phyloP scores from a whole-genome alignment of 352 stramenopile genomes.

The Phytopythium helicoides region DNA sequence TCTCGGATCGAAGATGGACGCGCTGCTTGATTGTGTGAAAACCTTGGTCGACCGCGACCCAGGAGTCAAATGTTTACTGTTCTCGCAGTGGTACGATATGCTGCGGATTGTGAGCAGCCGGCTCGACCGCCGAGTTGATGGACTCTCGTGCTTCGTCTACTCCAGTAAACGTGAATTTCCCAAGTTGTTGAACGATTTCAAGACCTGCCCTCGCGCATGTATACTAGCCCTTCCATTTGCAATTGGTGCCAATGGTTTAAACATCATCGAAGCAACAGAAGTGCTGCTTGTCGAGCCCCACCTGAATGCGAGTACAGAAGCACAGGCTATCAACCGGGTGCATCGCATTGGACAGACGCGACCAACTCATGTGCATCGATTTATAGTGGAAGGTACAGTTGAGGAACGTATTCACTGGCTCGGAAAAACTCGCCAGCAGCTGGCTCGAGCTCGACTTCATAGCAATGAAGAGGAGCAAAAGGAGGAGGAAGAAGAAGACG shows the following conservation, averaged over 20 bases:
- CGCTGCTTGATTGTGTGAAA: slow-evolving; percentile 47
- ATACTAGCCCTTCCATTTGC: slow-evolving; percentile 83
- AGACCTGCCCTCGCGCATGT: slow-evolving; percentile 40
- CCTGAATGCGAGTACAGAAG: slow-evolving; percentile 83
- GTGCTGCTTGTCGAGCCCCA: slow-evolving; percentile 91
- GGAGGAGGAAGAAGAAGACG: slow-evolving; percentile 14
- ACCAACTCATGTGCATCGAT: slow-evolving; percentile 84
- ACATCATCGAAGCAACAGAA: slow-evolving; percentile 90
- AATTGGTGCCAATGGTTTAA: slow-evolving; percentile 90
- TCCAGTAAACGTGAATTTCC: slow-evolving; percentile 52
- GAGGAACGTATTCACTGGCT: slow-evolving; percentile 84
- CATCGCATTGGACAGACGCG: slow-evolving; percentile 89
- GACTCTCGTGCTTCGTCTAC: slow-evolving; percentile 75
- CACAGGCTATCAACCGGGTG: slow-evolving; percentile 87
- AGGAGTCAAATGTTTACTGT: slow-evolving; percentile 87
- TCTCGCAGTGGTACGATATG: slow-evolving; percentile 93
- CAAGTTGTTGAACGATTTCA: slow-evolving; percentile 48
- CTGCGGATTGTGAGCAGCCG: slow-evolving; percentile 29
- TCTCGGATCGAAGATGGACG: slow-evolving; percentile 73
- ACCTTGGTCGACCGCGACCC: slow-evolving; percentile 41
- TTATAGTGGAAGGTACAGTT: slow-evolving; percentile 86
- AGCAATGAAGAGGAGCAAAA: slow-evolving; percentile 4
- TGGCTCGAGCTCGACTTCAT: not conserved
- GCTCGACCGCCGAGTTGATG: slow-evolving; percentile 14
- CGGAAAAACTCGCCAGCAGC: slow-evolving; percentile 10